These are phyloP conservation scores for Kwoniella mangroviensis DNA, from an alignment of 768 basidiomycete species.

Conservation along the genomic window DNA sequence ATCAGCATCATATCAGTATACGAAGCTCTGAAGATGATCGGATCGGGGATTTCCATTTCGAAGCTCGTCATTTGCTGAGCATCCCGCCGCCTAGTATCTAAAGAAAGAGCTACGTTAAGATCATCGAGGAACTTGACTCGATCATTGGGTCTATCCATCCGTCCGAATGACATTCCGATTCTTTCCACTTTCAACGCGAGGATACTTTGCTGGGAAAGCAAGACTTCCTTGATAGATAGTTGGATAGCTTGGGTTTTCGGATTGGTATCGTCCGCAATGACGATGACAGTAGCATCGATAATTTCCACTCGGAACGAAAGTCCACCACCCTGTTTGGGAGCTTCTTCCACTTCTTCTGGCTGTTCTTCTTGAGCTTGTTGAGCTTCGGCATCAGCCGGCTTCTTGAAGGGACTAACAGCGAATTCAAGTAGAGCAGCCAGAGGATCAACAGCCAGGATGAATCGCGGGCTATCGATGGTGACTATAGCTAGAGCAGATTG, in stretches of 20 bases:
- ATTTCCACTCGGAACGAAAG: conserved; percentile 79
- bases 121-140: conserved; percentile 92
- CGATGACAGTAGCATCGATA: conserved; percentile 82
- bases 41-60: conserved; percentile 72
- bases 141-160: conserved; percentile 82
- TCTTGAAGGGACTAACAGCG: conserved; percentile 67
- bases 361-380: conserved; percentile 26
- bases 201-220: conserved; percentile 86
- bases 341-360: conserved; percentile 28
- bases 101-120: conserved; percentile 80
- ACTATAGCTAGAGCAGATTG: conserved; percentile 74
- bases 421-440: conserved; percentile 87
- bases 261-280: conserved; percentile 83
- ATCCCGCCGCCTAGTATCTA: conserved; percentile 72
- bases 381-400: conserved; percentile 16
- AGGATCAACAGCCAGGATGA: conserved; percentile 91
- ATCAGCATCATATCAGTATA: conserved; percentile 93
- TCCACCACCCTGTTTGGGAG: conserved; percentile 39
- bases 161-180: conserved; percentile 90
- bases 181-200: conserved; percentile 76
- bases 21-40: conserved; percentile 91
- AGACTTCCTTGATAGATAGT: conserved; percentile 77
- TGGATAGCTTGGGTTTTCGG: conserved; percentile 82
- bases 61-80: conserved; percentile 73
- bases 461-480: conserved; percentile 86